Evolutionary conservation across 345 rosid species (phyloP), one percentile per base, ranked within the genome.

Genomic region (Salix viminalis): DNA sequence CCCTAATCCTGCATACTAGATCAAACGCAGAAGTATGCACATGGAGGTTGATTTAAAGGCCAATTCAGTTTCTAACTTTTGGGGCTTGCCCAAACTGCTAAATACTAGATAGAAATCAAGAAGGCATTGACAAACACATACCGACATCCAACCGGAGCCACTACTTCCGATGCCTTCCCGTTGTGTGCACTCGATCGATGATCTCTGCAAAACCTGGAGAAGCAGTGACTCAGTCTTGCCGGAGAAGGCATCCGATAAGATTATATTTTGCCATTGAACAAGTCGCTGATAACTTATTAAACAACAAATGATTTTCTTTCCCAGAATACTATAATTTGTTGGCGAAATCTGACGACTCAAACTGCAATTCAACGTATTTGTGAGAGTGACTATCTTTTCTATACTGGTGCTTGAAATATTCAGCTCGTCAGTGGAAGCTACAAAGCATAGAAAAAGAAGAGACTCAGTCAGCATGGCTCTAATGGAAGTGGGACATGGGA

Each of bases 61-160:
- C 24, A 58, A 3, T 10, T 56, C 62, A 58, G 28, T 58, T 42
- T 58, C 62, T n/a, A 56, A 56, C 1, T 54, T 54, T 21, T 7
- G 61, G 9, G 26, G 61, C 61, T 56, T 56, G 8, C 61, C n/a
- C 62, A n/a, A 56, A 56, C 14, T n/a, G 0, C 23, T 23, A 58
- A 21, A n/a, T n/a, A 9, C 64, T 4, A 58, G 64, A 58, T 10
- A 58, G 64, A 58, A 36, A 58, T 54, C 36, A 28, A 64, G 36
- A 46, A 21, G 56, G 13, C 50, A 24, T 5, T 21, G 32, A 61
- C 56, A 76, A 79, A 58, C 52, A 80, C 91, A 48, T 83, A 89
- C 91, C 87, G 88, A 84, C 94, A 90, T 87, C 82, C 48, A 77
- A 72, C 67, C 77, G 73, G 75, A 68, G 82, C 81, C 76, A 77